Base-by-base conservation (phyloP, 2,329 filamentous ascomycete genomes). In the Cladophialophora chaetospira region DNA sequence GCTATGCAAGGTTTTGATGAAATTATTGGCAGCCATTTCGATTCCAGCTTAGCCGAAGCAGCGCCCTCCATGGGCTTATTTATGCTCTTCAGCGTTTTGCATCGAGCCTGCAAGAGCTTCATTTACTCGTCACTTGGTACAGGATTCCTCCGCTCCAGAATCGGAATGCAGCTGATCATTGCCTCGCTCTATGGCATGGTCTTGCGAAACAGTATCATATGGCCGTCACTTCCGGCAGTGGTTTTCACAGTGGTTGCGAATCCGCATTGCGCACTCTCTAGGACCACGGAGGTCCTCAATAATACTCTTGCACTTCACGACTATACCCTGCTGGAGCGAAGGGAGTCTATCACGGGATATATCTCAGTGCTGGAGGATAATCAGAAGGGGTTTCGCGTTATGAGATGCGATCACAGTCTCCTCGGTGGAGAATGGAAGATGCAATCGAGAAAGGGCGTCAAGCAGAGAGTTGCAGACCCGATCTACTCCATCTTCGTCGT, bases 401-500 rank as follows among this genome's bases (percentile, higher is more conserved):
- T 99, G 80, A 85, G 94, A 58, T 97, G 91, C 71, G 94, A 97
- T 67, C 94, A 99, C 72, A 96, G 91, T 67, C 79, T 99, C 28
- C 81, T 99, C 1, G 94, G 94, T 36, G 94, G 94, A 31, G 89
- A 97, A 73, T 99, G 93, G 93, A 78, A 78, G 36, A 64, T 76
- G 74, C 64, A 68, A 67, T 72, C 86, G 70, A 58, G 79, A 74
- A 48, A 75, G 69, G 82, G 79, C 1, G 70, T 71, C 1, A 58
- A 70, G 44, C 74, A 79, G 65, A 71, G 81, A 42, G 76, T 91
- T 15, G 83, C 84, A 9, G 94, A 99, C 73, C 91, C 93, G 0
- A 90, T 99, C 54, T 99, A 97, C 70, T 88, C 90, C 8, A 88
- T 97, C n/a, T 99, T 99, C 71, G 87, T 90, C 23, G 95, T 96